These are phyloP conservation scores for Dioszegia crocea DNA, from an alignment of 768 basidiomycete genomes.

Conservation along the genomic window DNA sequence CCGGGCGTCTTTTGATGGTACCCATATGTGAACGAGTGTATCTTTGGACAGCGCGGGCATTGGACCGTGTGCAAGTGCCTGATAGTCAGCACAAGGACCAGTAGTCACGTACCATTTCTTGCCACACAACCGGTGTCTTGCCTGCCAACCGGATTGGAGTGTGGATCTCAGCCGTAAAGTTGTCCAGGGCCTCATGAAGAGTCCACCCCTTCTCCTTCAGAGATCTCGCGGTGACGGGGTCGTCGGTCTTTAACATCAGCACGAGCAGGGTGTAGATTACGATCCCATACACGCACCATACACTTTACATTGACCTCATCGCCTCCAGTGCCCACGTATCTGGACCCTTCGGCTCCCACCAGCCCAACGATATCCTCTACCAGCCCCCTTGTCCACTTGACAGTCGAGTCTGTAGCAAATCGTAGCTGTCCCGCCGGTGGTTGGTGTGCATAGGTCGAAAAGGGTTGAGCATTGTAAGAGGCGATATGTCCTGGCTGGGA, in stretches of 20 bases:
- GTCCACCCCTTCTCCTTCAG: slow-evolving; percentile 57
- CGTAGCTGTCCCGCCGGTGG: slow-evolving; percentile 81
- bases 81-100: not conserved
- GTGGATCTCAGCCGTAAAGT: slow-evolving; percentile 64
- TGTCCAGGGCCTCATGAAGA: slow-evolving; percentile 62
- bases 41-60: slow-evolving; percentile 49
- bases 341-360: slow-evolving; percentile 56
- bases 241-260: slow-evolving; percentile 49
- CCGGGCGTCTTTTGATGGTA: slow-evolving; percentile 60
- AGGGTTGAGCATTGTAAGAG: slow-evolving; percentile 55
- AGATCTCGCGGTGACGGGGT: slow-evolving; percentile 59
- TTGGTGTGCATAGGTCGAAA: slow-evolving; percentile 48
- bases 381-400: slow-evolving; percentile 60
- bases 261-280: not conserved
- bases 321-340: slow-evolving; percentile 71
- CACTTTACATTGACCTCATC: slow-evolving; percentile 72
- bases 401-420: slow-evolving; percentile 60
- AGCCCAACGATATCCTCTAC: slow-evolving; percentile 60
- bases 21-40: slow-evolving; percentile 58
- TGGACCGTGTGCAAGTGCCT: slow-evolving; percentile 13
- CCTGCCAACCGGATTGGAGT: slow-evolving; percentile 56
- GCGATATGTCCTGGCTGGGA: slow-evolving; percentile 73
- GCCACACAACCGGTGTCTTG: slow-evolving; percentile 79
- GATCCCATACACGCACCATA: slow-evolving; percentile 51
- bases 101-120: slow-evolving; percentile 62